Evolutionary conservation across 495 filamentous ascomycete species (phyloP).

Genomic region (Terfezia boudieri): DNA sequence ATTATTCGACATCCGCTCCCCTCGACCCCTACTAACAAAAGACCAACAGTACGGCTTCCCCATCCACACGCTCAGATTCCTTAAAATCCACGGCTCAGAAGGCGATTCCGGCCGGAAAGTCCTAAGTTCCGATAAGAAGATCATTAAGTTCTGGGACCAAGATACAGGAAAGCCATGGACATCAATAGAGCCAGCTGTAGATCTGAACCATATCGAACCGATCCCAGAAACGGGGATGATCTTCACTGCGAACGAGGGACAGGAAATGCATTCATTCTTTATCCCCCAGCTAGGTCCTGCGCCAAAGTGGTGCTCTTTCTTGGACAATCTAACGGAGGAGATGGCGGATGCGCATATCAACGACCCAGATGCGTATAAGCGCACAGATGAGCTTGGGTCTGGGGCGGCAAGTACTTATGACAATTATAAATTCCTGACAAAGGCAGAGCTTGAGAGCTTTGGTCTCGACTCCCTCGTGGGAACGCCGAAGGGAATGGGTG

Average conservation of each 20-base stretch:
- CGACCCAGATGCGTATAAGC: slow-evolving; percentile 41
- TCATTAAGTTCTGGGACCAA: slow-evolving; percentile 92
- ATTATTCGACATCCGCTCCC: slow-evolving; percentile 80
- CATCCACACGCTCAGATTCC: slow-evolving; percentile 70
- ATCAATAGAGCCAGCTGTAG: slow-evolving; percentile 80
- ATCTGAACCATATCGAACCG: slow-evolving; percentile 80
- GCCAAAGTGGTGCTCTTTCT: slow-evolving; percentile 85
- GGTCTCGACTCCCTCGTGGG: slow-evolving; percentile 73
- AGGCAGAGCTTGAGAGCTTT: slow-evolving; percentile 55
- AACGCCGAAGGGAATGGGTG: slow-evolving; percentile 37
- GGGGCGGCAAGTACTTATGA: slow-evolving; percentile 53
- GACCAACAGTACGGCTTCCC: slow-evolving; percentile 94
- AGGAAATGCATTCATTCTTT: slow-evolving; percentile 83
- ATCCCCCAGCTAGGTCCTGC: slow-evolving; percentile 84
- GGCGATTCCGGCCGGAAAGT: slow-evolving; percentile 56
- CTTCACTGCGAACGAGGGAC: slow-evolving; percentile 84
- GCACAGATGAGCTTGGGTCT: slow-evolving; percentile 29
- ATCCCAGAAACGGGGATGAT: slow-evolving; percentile 76
- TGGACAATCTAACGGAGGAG: slow-evolving; percentile 93
- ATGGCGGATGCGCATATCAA: slow-evolving; percentile 64
- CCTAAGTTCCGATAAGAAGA: slow-evolving; percentile 73
- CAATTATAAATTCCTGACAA: slow-evolving; percentile 92
- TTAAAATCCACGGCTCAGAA: slow-evolving; percentile 21
- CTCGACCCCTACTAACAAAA: slow-evolving; percentile 62
- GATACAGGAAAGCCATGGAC: slow-evolving; percentile 70